Conservation (phyloP, 2,329 filamentous ascomycete species). For the Colletotrichum falcatum region DNA sequence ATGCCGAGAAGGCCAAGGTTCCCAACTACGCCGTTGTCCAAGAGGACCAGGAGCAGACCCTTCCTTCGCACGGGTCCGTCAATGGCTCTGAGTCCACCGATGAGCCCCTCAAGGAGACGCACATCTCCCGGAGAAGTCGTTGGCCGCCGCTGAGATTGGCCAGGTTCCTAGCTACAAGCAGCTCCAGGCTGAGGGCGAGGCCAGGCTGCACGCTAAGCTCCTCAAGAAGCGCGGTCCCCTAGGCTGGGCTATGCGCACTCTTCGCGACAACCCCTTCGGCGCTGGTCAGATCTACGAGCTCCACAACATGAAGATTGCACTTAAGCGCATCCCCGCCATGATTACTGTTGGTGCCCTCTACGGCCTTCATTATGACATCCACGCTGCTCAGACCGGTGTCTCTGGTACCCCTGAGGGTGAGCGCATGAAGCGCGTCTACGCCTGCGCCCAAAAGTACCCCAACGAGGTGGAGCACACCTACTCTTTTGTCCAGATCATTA, state of each 20-base stretch:
- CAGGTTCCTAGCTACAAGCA: slow-evolving; percentile 70
- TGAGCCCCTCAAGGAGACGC: slow-evolving; percentile 57
- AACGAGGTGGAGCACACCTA: slow-evolving; percentile 79
- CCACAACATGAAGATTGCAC: slow-evolving; percentile 73
- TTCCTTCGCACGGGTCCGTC: slow-evolving; percentile 47
- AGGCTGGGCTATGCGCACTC: slow-evolving; percentile 85
- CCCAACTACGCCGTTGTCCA: slow-evolving; percentile 85
- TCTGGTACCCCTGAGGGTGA: slow-evolving; percentile 77
- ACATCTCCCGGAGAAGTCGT: slow-evolving; percentile 47
- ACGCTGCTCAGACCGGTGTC: slow-evolving; percentile 78
- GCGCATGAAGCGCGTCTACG: slow-evolving; percentile 78
- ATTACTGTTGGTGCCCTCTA: slow-evolving; percentile 74
- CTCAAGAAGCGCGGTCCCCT: slow-evolving; percentile 73
- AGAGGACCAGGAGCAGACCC: slow-evolving; percentile 59
- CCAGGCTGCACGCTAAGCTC: slow-evolving; percentile 72
- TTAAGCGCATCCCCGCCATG: slow-evolving; percentile 77
- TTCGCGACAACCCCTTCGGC: slow-evolving; percentile 80
- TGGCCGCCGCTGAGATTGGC: slow-evolving; percentile 57
- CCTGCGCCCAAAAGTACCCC: slow-evolving; percentile 71
- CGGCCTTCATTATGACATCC: slow-evolving; percentile 85
- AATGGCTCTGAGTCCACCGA: slow-evolving; percentile 49
- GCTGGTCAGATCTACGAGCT: slow-evolving; percentile 79
- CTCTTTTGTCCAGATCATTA: slow-evolving; percentile 74
- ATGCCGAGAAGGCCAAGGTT: slow-evolving; percentile 69
- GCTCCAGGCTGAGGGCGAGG: slow-evolving; percentile 67